Evolutionary conservation across 225 moss, liverwort and hornwort genomes (phyloP).

Genomic region (Rhytidiadelphus loreus): DNA sequence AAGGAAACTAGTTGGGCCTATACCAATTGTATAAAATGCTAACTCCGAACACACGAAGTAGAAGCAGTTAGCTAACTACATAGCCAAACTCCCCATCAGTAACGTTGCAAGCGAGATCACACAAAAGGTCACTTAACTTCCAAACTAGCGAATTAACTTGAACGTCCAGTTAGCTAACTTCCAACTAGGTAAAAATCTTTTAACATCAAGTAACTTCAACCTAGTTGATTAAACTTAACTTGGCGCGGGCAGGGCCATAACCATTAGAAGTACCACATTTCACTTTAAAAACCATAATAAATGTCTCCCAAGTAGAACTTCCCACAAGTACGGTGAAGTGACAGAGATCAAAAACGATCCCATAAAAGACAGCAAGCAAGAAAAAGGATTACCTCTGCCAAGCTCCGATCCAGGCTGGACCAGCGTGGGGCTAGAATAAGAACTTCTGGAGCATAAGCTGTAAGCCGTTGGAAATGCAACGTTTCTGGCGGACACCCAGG

Average conservation of each 20-base stretch:
- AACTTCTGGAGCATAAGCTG: slow-evolving; percentile 58
- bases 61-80: background rate
- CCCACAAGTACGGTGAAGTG: background rate
- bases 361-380: background rate
- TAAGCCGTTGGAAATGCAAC: slow-evolving; percentile 34
- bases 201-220: background rate
- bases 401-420: slow-evolving; percentile 32
- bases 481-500: slow-evolving; percentile 48
- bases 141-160: background rate
- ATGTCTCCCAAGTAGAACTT: background rate
- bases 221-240: background rate
- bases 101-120: background rate
- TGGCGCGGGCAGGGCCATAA: background rate
- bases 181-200: background rate
- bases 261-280: background rate
- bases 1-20: background rate
- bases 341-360: background rate
- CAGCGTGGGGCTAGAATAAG: slow-evolving; percentile 46
- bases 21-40: background rate
- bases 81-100: background rate
- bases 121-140: background rate
- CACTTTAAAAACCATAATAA: background rate
- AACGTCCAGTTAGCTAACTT: background rate
- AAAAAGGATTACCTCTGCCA: slow-evolving; percentile 38
- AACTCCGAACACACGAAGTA: background rate